These are phyloP conservation scores for Cordyceps pruinosa DNA, from an alignment of 2,329 filamentous ascomycete genomes.

Conservation along the genomic window DNA sequence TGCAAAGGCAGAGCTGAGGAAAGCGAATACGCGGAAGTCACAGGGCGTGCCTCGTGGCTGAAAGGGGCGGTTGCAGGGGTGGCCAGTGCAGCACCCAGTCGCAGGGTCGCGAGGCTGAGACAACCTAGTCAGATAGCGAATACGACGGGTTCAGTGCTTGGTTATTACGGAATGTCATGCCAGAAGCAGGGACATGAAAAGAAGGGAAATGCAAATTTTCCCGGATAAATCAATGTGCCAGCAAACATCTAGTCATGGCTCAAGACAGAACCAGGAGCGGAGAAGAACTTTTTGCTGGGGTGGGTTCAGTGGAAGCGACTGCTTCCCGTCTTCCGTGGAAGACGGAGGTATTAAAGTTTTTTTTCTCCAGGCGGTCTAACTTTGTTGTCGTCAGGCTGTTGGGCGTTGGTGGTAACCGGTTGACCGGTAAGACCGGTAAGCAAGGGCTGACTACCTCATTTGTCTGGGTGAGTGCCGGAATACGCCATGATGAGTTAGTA, in stretches of 20 bases:
- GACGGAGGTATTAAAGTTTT: not conserved
- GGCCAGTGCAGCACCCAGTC: too few species aligned
- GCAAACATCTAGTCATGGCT: too few species aligned
- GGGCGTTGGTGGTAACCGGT: too few species aligned
- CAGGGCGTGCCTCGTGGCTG: not conserved
- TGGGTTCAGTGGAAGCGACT: not conserved
- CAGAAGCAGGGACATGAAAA: not conserved
- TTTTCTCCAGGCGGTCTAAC: too few species aligned
- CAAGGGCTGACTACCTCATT: too few species aligned
- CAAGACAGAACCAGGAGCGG: not conserved
- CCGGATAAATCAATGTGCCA: not conserved
- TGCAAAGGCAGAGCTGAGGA: not conserved
- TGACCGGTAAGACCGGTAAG: too few species aligned
- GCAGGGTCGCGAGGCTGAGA: too few species aligned
- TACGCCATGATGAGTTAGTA: too few species aligned
- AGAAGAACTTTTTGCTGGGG: not conserved
- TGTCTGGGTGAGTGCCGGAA: too few species aligned
- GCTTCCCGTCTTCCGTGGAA: not conserved
- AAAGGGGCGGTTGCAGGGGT: not conserved
- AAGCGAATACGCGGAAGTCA: slow-evolving; percentile 4
- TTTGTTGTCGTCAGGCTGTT: too few species aligned
- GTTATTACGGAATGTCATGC: not conserved
- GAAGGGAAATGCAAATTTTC: not conserved
- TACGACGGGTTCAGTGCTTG: not conserved
- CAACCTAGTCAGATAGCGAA: not conserved